Evolutionary conservation across 140 eudicot genomes (phyloP).

Genomic region (Anethum foeniculum): DNA sequence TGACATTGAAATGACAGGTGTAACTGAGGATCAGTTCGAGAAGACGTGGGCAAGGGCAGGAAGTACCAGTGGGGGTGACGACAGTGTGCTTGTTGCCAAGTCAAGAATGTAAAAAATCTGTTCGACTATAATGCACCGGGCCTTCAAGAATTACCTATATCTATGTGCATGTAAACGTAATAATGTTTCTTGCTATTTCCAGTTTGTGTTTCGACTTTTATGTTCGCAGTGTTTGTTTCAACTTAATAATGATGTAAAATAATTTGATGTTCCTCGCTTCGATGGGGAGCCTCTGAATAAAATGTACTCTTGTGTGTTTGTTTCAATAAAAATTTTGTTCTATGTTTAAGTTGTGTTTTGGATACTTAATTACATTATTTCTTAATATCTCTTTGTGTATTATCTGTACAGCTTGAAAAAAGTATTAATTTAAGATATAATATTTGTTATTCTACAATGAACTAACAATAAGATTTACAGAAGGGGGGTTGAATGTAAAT

Average conservation of each 20-base stretch:
- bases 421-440: no score
- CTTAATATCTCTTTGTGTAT: no score
- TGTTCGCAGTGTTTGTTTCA: no score
- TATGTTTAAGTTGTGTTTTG: no score
- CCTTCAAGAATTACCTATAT: background rate
- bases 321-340: no score
- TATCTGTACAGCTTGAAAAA: no score
- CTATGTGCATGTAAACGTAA: background rate
- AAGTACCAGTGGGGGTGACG: conserved; percentile 39
- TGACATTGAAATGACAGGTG: conserved; percentile 37
- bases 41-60: conserved; percentile 70
- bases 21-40: conserved; percentile 77
- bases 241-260: background rate
- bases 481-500: no score
- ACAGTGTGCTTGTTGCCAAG: conserved; percentile 56
- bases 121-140: background rate
- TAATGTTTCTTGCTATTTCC: background rate
- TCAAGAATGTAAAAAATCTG: conserved; percentile 42
- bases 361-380: no score
- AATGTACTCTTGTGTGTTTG: no score
- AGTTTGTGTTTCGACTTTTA: background rate
- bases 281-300: background rate
- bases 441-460: no score
- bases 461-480: no score
- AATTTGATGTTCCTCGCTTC: background rate